Conservation (phyloP, 108 stramenopile genomes). For the Aurantiochytrium sp. region DNA sequence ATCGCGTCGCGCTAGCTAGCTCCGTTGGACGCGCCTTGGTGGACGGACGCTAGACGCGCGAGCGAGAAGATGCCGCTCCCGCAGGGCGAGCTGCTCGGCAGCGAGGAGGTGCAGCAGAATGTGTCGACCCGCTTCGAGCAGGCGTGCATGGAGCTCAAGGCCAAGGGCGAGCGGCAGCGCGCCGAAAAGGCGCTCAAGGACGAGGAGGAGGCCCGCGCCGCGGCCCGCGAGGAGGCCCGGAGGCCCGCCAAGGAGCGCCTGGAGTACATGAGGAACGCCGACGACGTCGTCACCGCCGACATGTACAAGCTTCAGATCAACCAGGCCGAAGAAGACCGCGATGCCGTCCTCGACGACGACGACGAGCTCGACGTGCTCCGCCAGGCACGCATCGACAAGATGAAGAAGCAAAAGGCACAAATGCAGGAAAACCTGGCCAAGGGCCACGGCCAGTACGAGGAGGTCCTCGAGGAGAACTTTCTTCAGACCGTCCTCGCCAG, state of each 20-base stretch:
- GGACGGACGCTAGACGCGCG: no score
- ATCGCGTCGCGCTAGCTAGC: no score
- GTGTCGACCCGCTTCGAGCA: slow-evolving; percentile 6
- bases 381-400: slow-evolving; percentile 69
- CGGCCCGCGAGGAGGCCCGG: not conserved
- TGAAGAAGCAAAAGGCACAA: slow-evolving; percentile 62
- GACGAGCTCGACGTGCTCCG: slow-evolving; percentile 69
- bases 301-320: slow-evolving; percentile 39
- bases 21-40: no score
- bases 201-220: not conserved
- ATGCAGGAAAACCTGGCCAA: slow-evolving; percentile 68
- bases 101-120: slow-evolving; percentile 27
- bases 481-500: slow-evolving; percentile 53
- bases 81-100: not conserved
- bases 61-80: not conserved
- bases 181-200: slow-evolving; percentile 31
- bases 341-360: slow-evolving; percentile 62
- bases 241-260: not conserved
- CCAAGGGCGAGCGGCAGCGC: slow-evolving; percentile 45
- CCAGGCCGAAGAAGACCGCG: slow-evolving; percentile 31
- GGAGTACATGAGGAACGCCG: not conserved
- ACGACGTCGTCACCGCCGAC: not conserved
- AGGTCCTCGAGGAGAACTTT: slow-evolving; percentile 82
- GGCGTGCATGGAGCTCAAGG: slow-evolving; percentile 37
- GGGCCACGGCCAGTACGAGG: slow-evolving; percentile 89